Base-by-base conservation (phyloP, 1,139 yeast genomes). In the Yamadazyma atlantica region DNA sequence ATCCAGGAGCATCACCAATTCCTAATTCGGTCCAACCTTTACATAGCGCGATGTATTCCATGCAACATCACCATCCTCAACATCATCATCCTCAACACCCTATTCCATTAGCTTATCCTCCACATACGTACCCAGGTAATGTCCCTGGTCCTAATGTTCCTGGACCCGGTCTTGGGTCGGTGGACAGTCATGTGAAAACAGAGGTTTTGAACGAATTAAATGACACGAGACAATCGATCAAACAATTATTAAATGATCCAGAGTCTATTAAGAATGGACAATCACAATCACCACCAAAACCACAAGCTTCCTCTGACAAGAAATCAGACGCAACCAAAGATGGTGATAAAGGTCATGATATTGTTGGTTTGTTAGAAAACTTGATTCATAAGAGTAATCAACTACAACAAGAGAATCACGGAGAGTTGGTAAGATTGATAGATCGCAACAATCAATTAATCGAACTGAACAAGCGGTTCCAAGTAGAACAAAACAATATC, bases 401-500 rank as follows among this genome's bases (percentile, higher is more conserved):
- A n/a, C 36, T 51, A 28, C 46, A 48, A 25, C 26, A 35, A 8
- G 38, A 38, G 6, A 39, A 49, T 12, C 41, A 40, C n/a, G 25
- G 28, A 8, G 53, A 48, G 28, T 44, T 45, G 18, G 41, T 43
- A 8, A 34, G 35, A 25, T 37, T 55, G 17, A 39, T 47, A 19
- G 40, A 43, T 23, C 41, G 45, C 21, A 51, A 54, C 11, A 49
- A 48, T 33, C 37, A 36, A 29, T 32, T 53, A 19, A 43, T 50
- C 33, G 43, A 42, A 23, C 38, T 41, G 16, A 45, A 50, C 37
- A 43, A 45, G 11, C 32, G 34, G 16, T 49, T 51, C 24, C 41
- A 42, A 29, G 25, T 24, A 7, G 49, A 50, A 34, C 60, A 56
- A 38, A 35, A 39, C 24, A 43, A 46, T n/a, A 33, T 49, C 31